Percentiles rank a stretch among this genome's conserved stretches.
Evolutionary conservation across 768 basidiomycete species (phyloP).

Genomic region (Boletus tomentosulus): DNA sequence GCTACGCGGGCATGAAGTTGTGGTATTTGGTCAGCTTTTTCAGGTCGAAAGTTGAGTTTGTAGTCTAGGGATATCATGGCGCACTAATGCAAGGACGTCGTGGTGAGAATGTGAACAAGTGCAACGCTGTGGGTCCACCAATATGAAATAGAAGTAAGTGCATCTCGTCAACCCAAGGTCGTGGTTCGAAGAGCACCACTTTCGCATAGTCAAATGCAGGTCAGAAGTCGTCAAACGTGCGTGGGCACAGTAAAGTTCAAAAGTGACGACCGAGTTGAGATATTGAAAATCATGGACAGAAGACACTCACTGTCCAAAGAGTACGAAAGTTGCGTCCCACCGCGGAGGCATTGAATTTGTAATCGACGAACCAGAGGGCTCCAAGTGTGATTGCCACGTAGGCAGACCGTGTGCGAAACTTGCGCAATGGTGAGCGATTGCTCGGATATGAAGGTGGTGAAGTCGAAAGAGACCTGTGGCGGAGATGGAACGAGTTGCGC

Average conservation of each 20-base stretch:
- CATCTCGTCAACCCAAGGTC: neutral
- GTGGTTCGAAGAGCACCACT: neutral
- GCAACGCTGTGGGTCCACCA: neutral
- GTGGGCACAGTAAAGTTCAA: neutral
- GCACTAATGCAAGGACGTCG: conserved; percentile 40
- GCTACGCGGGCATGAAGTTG: conserved; percentile 84
- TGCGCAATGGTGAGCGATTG: conserved; percentile 1
- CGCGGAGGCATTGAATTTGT: conserved; percentile 47
- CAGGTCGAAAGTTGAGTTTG: conserved; percentile 81
- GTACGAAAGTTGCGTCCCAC: conserved; percentile 45
- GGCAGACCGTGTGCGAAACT: conserved; percentile 17
- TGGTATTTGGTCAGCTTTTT: conserved; percentile 68
- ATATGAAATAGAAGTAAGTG: neutral
- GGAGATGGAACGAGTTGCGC: neutral
- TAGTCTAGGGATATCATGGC: conserved; percentile 73
- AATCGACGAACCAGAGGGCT: conserved; percentile 37
- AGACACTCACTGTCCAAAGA: conserved; percentile 42
- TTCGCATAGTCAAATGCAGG: neutral
- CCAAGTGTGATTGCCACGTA: conserved; percentile 28
- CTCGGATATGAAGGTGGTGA: neutral
- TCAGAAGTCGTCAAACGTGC: neutral
- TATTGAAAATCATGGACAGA: neutral
- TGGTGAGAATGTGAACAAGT: neutral
- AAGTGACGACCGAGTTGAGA: neutral
- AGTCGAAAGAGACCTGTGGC: neutral